Evolutionary conservation across 2,329 filamentous ascomycete genomes (phyloP).

Genomic region (Aspergillus quadrilineatus): DNA sequence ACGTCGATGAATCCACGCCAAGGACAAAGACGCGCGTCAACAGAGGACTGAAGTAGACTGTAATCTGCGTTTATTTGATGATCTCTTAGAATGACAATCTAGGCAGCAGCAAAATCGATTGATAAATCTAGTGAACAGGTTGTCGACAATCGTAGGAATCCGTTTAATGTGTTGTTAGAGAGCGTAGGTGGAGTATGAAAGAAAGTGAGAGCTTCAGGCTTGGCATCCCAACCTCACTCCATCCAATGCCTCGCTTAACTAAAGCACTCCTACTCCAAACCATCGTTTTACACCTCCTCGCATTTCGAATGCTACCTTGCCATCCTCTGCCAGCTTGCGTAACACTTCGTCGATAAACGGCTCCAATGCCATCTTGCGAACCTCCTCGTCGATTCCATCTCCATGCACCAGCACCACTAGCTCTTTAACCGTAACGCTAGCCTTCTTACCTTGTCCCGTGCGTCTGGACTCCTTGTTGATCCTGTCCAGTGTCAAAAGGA

Average conservation of each 20-base stretch:
- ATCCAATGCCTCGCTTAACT: neutral
- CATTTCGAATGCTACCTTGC: constrained; percentile 44
- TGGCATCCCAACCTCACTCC: constrained; percentile 5
- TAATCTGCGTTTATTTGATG: neutral
- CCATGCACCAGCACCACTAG: constrained; percentile 49
- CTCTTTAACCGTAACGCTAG: constrained; percentile 42
- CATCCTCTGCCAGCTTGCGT: constrained; percentile 46
- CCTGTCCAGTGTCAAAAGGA: constrained; percentile 34
- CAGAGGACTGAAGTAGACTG: neutral
- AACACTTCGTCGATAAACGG: constrained; percentile 48
- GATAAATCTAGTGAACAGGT: neutral
- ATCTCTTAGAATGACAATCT: neutral
- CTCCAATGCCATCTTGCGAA: constrained; percentile 40
- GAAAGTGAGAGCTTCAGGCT: neutral
- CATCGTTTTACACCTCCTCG: constrained; percentile 39
- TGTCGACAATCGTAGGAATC: neutral
- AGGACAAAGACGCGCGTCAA: neutral
- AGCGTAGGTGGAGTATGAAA: neutral
- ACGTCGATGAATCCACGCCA: neutral
- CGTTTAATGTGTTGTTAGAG: neutral
- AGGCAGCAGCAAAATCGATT: neutral
- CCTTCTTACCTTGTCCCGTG: constrained; percentile 23
- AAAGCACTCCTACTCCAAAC: constrained; percentile 27
- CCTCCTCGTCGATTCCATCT: constrained; percentile 28
- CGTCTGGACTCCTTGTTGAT: constrained; percentile 11